phyloP scores from a whole-genome alignment of 805 yeast genomes.

The Saccharomycopsis schoenii region DNA sequence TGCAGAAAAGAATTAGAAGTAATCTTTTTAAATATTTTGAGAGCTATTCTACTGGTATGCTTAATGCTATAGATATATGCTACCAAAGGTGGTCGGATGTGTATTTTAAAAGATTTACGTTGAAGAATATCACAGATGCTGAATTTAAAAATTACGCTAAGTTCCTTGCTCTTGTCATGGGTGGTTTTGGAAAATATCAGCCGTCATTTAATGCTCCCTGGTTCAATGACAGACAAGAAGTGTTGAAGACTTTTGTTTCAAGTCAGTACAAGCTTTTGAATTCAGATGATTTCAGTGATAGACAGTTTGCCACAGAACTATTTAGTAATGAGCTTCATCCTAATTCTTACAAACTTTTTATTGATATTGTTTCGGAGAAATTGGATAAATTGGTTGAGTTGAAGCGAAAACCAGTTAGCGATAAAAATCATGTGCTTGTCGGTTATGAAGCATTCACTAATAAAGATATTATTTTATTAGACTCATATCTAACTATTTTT shows the following conservation, averaged over 20 bases:
- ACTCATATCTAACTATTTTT: constrained; percentile 11
- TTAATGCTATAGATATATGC: constrained; percentile 29
- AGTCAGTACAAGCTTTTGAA: constrained; percentile 38
- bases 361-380: constrained; percentile 21
- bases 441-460: neutral
- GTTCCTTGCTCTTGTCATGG: constrained; percentile 59
- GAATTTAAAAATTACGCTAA: constrained; percentile 52
- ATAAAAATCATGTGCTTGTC: neutral
- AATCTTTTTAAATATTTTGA: constrained; percentile 22
- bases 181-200: constrained; percentile 27
- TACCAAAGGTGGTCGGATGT: constrained; percentile 24
- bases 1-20: constrained; percentile 57
- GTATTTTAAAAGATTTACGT: neutral
- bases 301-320: constrained; percentile 68
- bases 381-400: constrained; percentile 30
- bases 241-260: constrained; percentile 27
- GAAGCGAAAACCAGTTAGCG: neutral
- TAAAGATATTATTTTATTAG: constrained; percentile 7
- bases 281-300: constrained; percentile 36
- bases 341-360: constrained; percentile 8
- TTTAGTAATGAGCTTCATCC: constrained; percentile 59
- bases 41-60: constrained; percentile 21
- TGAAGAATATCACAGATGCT: neutral
- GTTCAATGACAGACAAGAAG: neutral
- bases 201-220: neutral